Base-by-base conservation (phyloP, 2,329 filamentous ascomycete species). In the Nigrospora sphaerica region DNA sequence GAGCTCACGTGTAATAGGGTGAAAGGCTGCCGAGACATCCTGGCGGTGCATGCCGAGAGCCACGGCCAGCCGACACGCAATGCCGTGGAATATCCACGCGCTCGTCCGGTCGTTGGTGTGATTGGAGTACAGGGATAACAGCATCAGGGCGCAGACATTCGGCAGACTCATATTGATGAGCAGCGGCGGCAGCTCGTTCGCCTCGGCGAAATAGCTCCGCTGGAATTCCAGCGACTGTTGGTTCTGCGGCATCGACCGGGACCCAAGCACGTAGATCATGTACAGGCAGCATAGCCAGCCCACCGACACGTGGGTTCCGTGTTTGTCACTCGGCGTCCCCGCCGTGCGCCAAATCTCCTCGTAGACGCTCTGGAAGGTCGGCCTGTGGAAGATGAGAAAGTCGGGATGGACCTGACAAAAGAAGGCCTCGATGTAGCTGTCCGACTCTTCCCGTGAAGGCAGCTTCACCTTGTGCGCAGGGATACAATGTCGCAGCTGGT, bases 1-100 rank as follows among this genome's bases (percentile, higher is more conserved):
- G 16, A 60, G 52, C 39, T 59, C 54, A n/a, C 54, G 52, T 33
- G 59, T 53, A 2, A 57, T 39, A 17, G 51, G 46, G 11, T 67
- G 61, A 44, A 70, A 67, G 2, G 64, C 59, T 32, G 58, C 55
- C n/a, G 63, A 64, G 1, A 63, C 59, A 28, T 59, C 63, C 50
- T 70, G 67, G 32, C 67, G 62, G 49, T 72, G 69, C 64, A 72
- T 67, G 4, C 68, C 68, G 44, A 71, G 59, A 13, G 66, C 67
- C 45, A 69, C 66, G 3, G 68, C 66, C 60, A 71, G 65, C 13
- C 67, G 62, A 12, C 65, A 66, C 10, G 64, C 68, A 32, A 63
- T 62, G 3, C 68, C 68, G 11, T 70, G 60, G 3, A 69, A 56
- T 42, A 67, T 59, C 60, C 66, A 71, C 1, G 65, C 62, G 43